A percentile compares a stretch with the other conserved stretches of the same genome.
phyloP scores from a whole-genome alignment of 352 stramenopile genomes.

The Peronospora tabacina region DNA sequence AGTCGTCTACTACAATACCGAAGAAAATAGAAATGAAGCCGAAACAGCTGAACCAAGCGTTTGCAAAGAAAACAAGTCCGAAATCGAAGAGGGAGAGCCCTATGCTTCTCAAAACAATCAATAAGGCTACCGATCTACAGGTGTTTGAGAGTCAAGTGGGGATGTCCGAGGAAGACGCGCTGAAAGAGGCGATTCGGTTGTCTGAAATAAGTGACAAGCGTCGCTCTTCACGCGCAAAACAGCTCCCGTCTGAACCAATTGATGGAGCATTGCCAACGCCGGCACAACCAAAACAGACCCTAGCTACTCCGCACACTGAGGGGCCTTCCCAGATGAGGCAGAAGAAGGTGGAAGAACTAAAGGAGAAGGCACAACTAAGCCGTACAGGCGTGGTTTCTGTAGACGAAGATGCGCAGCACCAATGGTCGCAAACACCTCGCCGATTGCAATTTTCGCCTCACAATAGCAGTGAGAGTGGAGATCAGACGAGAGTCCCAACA shows the following conservation, averaged over 20 bases:
- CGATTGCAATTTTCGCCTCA: conserved; percentile 20
- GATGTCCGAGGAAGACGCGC: conserved; percentile 28
- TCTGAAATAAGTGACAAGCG: conserved; percentile 19
- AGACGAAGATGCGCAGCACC: conserved; percentile 7
- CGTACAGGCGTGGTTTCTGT: not conserved
- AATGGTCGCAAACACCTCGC: conserved; percentile 19
- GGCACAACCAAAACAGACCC: conserved; percentile 13
- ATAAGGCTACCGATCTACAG: conserved; percentile 25
- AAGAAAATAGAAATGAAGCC: conserved; percentile 10
- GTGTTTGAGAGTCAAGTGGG: conserved; percentile 28
- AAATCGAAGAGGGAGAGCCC: conserved; percentile 7
- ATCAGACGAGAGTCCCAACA: conserved; percentile 2
- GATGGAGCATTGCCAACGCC: conserved; percentile 6
- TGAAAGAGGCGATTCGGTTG: conserved; percentile 28
- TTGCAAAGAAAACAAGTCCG: conserved; percentile 1
- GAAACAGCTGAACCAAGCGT: conserved; percentile 5
- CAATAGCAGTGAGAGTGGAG: conserved; percentile 9
- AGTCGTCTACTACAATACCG: not conserved
- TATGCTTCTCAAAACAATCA: conserved; percentile 10
- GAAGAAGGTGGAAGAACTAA: conserved; percentile 12
- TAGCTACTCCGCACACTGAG: conserved; percentile 11
- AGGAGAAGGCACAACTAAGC: not conserved
- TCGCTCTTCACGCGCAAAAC: conserved; percentile 11
- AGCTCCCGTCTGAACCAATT: conserved; percentile 1
- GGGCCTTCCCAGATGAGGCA: conserved; percentile 9